Conservation (phyloP, 139 green algal genomes). For the Raphidocelis subcapitata region DNA sequence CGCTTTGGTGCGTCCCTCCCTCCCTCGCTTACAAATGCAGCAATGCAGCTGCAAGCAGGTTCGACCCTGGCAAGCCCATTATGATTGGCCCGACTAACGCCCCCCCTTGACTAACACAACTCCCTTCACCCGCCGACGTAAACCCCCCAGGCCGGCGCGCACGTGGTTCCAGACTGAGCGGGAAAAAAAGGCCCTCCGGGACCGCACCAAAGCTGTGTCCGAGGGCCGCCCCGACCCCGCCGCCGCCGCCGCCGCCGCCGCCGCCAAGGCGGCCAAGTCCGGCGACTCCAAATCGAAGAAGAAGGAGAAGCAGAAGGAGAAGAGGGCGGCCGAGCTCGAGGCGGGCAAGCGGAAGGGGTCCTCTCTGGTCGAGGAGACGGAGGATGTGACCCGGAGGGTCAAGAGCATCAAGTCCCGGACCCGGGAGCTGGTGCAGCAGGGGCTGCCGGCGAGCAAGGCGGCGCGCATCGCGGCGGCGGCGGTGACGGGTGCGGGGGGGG, state of each 20-base stretch:
- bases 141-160: conserved; percentile 63
- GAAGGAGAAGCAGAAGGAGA: conserved; percentile 5
- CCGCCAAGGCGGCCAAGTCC: conserved; percentile 26
- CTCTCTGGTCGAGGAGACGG: conserved; percentile 46
- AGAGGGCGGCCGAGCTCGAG: conserved; percentile 1
- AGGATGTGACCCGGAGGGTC: conserved; percentile 30
- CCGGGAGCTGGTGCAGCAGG: conserved; percentile 58
- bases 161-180: conserved; percentile 92
- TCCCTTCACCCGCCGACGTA: too few species aligned
- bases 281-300: conserved; percentile 27
- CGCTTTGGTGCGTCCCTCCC: too few species aligned
- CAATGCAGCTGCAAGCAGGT: too few species aligned
- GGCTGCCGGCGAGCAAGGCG: conserved; percentile 55
- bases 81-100: too few species aligned
- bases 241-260: not conserved
- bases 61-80: too few species aligned
- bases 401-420: conserved; percentile 66
- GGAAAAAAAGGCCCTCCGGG: conserved; percentile 50
- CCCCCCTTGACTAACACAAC: too few species aligned
- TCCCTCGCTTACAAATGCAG: too few species aligned
- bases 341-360: not conserved
- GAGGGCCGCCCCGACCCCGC: not conserved
- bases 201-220: not conserved
- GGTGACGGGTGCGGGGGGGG: conserved; percentile 36
- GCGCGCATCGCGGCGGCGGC: conserved; percentile 55